phyloP scores from a whole-genome alignment of 257 asterid genomes.

The Solanum piurae region DNA sequence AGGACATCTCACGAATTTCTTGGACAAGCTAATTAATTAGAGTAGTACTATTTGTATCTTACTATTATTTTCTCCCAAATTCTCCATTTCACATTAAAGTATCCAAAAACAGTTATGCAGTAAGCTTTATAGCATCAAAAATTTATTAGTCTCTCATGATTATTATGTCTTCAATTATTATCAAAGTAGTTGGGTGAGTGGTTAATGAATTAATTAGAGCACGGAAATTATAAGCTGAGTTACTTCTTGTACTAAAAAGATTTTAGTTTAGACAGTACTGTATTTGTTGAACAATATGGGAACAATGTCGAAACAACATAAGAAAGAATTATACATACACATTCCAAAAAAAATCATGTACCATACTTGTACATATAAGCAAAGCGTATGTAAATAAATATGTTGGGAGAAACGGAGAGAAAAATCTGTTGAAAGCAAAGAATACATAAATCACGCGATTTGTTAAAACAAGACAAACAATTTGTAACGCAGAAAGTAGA shows the following conservation, averaged over 20 bases:
- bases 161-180: not conserved
- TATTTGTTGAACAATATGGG: not conserved
- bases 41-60: not conserved
- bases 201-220: not conserved
- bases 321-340: not conserved
- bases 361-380: not conserved
- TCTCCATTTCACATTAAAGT: not conserved
- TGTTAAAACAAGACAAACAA: not conserved
- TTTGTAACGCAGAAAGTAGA: not conserved
- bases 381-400: not conserved
- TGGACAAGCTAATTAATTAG: not conserved
- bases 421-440: not conserved
- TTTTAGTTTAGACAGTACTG: not conserved
- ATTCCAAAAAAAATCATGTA: not conserved
- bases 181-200: not conserved
- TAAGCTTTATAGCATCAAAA: not conserved
- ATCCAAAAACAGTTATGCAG: not conserved
- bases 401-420: not conserved
- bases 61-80: not conserved
- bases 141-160: not conserved
- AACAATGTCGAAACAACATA: not conserved
- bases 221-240: not conserved
- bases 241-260: not conserved
- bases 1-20: not conserved
- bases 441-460: not conserved